Percentiles rank a stretch among this genome's conserved stretches.
phyloP scores from a whole-genome alignment of 2,329 filamentous ascomycete genomes.

The Ceratocystis eucalypticola region DNA sequence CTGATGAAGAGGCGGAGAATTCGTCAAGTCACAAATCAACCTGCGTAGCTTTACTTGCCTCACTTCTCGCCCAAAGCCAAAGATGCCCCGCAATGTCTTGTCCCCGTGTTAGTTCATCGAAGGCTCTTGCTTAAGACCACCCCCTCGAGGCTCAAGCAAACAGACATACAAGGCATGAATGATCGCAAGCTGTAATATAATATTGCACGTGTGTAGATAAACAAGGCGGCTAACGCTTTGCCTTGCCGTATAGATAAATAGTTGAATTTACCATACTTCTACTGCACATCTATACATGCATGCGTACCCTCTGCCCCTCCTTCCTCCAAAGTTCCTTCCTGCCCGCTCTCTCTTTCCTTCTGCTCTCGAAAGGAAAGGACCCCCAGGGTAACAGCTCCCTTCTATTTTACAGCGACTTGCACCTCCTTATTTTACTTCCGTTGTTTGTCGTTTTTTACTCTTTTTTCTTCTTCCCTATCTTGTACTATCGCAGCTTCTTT shows the following conservation, averaged over 20 bases:
- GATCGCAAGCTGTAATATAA: too few relatives aligned
- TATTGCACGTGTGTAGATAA: background rate
- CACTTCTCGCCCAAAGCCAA: too few relatives aligned
- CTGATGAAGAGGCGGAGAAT: too few relatives aligned
- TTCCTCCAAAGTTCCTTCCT: background rate
- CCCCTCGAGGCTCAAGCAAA: background rate
- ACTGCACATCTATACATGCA: background rate
- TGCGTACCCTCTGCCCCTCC: background rate
- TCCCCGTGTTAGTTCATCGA: too few relatives aligned
- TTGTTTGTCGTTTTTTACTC: background rate
- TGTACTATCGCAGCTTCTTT: background rate
- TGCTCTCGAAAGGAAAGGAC: background rate
- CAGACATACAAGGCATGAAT: too few relatives aligned
- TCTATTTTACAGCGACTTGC: background rate
- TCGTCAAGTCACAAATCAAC: too few relatives aligned
- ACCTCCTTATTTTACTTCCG: conserved; percentile 14
- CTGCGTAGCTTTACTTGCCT: too few relatives aligned
- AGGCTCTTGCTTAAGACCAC: too few relatives aligned
- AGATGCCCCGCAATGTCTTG: too few relatives aligned
- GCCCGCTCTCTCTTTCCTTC: background rate
- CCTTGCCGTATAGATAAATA: background rate
- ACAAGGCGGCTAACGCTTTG: background rate
- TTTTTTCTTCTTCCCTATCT: conserved; percentile 5
- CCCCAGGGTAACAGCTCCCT: background rate
- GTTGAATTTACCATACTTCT: background rate